Evolutionary conservation across 768 basidiomycete species (phyloP).

Genomic region (Podaxis rugospora): DNA sequence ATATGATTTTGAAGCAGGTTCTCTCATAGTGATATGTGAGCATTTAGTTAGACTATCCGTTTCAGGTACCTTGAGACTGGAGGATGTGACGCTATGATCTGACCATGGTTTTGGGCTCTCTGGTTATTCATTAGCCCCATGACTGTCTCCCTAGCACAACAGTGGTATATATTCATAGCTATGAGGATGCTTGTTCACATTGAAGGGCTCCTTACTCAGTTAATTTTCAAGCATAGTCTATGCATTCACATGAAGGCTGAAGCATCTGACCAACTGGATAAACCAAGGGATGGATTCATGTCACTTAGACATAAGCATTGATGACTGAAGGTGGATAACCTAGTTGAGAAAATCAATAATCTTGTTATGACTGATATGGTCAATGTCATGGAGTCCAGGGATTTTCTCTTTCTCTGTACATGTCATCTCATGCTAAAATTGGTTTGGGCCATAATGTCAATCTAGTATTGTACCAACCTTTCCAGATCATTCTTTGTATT

Average conservation of each 20-base stretch:
- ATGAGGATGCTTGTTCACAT: conserved; percentile 42
- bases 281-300: not conserved
- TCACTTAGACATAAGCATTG: not conserved
- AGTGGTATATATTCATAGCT: conserved; percentile 34
- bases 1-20: conserved; percentile 33
- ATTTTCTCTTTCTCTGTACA: conserved; percentile 13
- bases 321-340: conserved; percentile 25
- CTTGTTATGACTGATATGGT: conserved; percentile 57
- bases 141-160: conserved; percentile 17
- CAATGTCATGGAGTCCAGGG: conserved; percentile 25
- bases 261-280: conserved; percentile 12
- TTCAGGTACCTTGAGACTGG: conserved; percentile 21
- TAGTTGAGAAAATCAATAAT: conserved; percentile 72
- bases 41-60: not conserved
- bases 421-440: no score
- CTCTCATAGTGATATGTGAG: not conserved
- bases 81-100: conserved; percentile 7
- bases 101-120: conserved; percentile 17
- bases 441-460: not conserved
- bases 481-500: conserved; percentile 35
- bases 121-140: conserved; percentile 10
- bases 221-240: conserved; percentile 41
- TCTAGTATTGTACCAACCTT: conserved; percentile 33
- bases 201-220: conserved; percentile 39
- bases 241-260: conserved; percentile 55